Conservation (phyloP, 441 rosid species). For the Oxalis stricta region DNA sequence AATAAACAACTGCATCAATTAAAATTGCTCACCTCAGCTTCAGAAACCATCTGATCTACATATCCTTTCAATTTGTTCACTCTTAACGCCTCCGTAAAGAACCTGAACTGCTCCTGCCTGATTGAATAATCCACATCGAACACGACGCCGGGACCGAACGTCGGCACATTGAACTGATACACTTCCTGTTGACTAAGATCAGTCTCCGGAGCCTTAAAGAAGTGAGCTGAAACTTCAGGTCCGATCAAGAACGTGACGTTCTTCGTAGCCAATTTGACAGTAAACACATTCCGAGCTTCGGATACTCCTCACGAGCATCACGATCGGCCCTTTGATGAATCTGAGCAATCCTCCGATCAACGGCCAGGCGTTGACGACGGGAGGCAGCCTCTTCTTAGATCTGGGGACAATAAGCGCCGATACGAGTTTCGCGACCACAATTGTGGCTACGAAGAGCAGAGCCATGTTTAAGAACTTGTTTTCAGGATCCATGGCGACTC, state of each 20-base stretch:
- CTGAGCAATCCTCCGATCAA: constrained; percentile 59
- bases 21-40: constrained; percentile 53
- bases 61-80: constrained; percentile 82
- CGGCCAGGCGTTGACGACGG: constrained; percentile 52
- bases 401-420: constrained; percentile 39
- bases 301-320: constrained; percentile 91
- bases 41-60: constrained; percentile 93
- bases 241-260: constrained; percentile 90
- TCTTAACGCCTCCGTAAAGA: constrained; percentile 84
- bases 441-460: constrained; percentile 48
- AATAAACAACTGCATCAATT: background rate
- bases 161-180: constrained; percentile 93
- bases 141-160: constrained; percentile 97
- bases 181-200: constrained; percentile 99
- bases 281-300: constrained; percentile 89
- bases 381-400: constrained; percentile 69
- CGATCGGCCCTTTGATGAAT: constrained; percentile 76
- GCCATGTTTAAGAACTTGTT: constrained; percentile 49
- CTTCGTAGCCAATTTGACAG: constrained; percentile 54
- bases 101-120: constrained; percentile 95
- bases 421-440: constrained; percentile 67
- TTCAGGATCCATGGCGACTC: constrained; percentile 40
- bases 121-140: constrained; percentile 86
- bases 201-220: constrained; percentile 83
- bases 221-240: constrained; percentile 93